Evolutionary conservation across 768 basidiomycete genomes (phyloP).

Genomic region (Postia placenta): DNA sequence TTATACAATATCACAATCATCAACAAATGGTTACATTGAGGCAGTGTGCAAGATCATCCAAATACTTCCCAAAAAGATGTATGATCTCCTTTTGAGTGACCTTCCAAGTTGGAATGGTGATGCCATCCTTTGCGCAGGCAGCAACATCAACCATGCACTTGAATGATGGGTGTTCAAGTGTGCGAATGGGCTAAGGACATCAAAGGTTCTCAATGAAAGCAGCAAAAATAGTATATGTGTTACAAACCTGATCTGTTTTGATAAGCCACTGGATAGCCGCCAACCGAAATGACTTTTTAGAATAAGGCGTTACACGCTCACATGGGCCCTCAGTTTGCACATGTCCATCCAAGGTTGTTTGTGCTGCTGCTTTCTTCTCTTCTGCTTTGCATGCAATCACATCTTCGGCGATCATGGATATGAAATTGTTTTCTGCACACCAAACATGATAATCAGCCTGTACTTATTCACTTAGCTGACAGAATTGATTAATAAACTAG

Average conservation of each 20-base stretch:
- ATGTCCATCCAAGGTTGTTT: slow-evolving; percentile 23
- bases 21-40: slow-evolving; percentile 16
- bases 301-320: slow-evolving; percentile 23
- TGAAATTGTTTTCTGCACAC: slow-evolving; percentile 20
- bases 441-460: slow-evolving; percentile 21
- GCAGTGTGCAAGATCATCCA: slow-evolving; percentile 1
- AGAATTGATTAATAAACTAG: neutral
- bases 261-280: slow-evolving; percentile 33
- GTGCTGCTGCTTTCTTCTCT: neutral
- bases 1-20: neutral
- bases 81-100: slow-evolving; percentile 24
- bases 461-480: neutral
- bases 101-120: slow-evolving; percentile 29
- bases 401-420: slow-evolving; percentile 25
- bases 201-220: neutral
- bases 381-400: slow-evolving; percentile 15
- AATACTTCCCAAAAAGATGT: slow-evolving; percentile 19
- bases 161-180: slow-evolving; percentile 29
- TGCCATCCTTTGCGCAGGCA: slow-evolving; percentile 28
- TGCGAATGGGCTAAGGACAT: slow-evolving; percentile 21
- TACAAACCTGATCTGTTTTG: slow-evolving; percentile 32
- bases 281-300: slow-evolving; percentile 22
- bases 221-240: neutral
- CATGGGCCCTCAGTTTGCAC: slow-evolving; percentile 13
- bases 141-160: slow-evolving; percentile 32